Evolutionary conservation across 2,329 filamentous ascomycete species (phyloP).

Genomic region (Monilinia vaccinii-corymbosi): DNA sequence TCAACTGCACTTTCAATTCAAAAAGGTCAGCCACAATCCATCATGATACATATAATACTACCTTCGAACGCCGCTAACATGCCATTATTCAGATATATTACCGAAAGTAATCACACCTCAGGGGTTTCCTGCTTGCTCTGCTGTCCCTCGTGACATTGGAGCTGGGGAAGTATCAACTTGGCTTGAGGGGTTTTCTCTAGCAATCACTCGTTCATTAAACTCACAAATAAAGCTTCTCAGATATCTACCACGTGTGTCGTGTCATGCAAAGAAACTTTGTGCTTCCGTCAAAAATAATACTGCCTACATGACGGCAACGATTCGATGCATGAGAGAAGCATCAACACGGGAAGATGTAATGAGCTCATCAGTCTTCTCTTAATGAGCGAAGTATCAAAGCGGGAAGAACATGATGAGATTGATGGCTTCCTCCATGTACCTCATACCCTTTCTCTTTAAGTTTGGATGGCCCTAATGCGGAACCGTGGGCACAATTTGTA

Average conservation of each 20-base stretch:
- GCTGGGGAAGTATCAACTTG: constrained; percentile 11
- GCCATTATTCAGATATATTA: constrained; percentile 40
- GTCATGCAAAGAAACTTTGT: constrained; percentile 16
- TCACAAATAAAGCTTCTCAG: constrained; percentile 18
- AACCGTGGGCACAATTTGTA: constrained; percentile 1
- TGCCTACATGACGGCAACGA: constrained; percentile 11
- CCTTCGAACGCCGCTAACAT: constrained; percentile 18
- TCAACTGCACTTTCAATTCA: constrained; percentile 97
- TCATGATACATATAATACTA: background rate
- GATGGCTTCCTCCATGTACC: background rate
- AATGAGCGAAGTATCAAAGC: background rate
- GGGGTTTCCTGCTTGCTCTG: constrained; percentile 3
- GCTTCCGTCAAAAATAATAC: constrained; percentile 12
- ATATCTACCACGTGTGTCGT: constrained; percentile 19
- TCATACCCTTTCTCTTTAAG: background rate
- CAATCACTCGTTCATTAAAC: constrained; percentile 5
- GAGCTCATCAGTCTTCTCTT: background rate
- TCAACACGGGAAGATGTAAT: background rate
- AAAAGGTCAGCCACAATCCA: constrained; percentile 57
- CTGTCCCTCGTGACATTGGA: background rate
- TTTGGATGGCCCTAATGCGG: background rate
- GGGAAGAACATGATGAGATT: background rate
- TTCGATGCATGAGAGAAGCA: constrained; percentile 10
- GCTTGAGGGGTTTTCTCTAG: constrained; percentile 21
- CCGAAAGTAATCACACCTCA: constrained; percentile 35